Evolutionary conservation across 106 monocot species (phyloP).

Genomic region (Vanilla planifolia): DNA sequence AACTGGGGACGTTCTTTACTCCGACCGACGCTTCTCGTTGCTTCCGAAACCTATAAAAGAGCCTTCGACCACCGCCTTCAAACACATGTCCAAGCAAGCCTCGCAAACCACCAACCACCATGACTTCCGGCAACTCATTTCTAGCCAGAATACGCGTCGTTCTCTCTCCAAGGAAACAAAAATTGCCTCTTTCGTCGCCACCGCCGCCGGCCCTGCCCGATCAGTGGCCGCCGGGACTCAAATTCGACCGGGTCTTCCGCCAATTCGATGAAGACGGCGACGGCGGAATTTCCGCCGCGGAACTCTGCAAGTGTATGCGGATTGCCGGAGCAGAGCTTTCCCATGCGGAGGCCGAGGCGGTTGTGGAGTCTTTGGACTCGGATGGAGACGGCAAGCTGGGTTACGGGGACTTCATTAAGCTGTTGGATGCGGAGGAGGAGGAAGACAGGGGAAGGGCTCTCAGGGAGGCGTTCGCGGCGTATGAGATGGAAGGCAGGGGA

Average conservation of each 20-base stretch:
- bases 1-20: no score
- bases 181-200: neutral
- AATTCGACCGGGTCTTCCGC: constrained; percentile 1
- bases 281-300: constrained; percentile 3
- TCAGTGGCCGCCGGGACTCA: no score
- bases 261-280: constrained; percentile 5
- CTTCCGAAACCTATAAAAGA: no score
- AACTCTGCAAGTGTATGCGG: neutral
- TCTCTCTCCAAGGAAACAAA: neutral
- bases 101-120: no score
- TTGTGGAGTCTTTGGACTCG: constrained; percentile 28
- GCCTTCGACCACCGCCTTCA: no score
- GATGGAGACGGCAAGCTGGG: constrained; percentile 33
- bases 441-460: constrained; percentile 18
- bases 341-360: constrained; percentile 18
- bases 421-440: constrained; percentile 18
- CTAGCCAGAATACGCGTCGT: neutral
- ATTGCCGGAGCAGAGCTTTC: constrained; percentile 26
- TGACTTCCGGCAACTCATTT: no score
- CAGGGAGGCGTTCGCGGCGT: constrained; percentile 17
- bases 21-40: no score
- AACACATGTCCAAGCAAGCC: no score
- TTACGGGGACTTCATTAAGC: constrained; percentile 22
- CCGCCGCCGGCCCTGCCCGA: no score
- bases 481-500: constrained; percentile 4